Conservation (phyloP, 305 asterid genomes). For the Ilex paraguariensis region DNA sequence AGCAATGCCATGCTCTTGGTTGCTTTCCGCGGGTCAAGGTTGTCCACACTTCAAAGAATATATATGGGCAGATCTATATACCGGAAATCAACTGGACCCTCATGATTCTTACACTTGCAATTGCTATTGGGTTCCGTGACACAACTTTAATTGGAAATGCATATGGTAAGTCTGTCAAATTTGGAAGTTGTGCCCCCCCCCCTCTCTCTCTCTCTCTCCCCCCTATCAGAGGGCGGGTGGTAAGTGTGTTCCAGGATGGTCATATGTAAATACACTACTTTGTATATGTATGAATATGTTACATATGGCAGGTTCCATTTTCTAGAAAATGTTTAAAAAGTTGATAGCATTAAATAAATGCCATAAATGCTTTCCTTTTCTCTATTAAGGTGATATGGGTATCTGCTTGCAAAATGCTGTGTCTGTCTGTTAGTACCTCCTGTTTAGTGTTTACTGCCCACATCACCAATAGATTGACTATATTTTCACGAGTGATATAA, state of each 20-base stretch:
- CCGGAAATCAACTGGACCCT: constrained; percentile 86
- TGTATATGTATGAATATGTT: too few relatives aligned
- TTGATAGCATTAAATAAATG: too few relatives aligned
- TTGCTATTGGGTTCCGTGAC: constrained; percentile 64
- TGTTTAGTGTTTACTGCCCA: too few relatives aligned
- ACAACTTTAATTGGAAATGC: constrained; percentile 71
- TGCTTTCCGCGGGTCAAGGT: constrained; percentile 81
- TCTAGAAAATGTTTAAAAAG: too few relatives aligned
- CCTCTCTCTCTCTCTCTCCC: constrained; percentile 6
- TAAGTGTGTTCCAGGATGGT: neutral
- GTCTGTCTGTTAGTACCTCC: too few relatives aligned
- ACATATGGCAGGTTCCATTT: too few relatives aligned
- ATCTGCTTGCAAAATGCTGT: too few relatives aligned
- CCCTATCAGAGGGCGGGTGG: neutral
- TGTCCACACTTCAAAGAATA: constrained; percentile 79
- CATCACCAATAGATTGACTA: too few relatives aligned
- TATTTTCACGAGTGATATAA: too few relatives aligned
- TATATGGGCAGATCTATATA: constrained; percentile 69
- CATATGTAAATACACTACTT: too few relatives aligned
- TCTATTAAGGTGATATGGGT: too few relatives aligned
- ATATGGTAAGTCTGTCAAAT: constrained; percentile 55
- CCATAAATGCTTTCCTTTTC: too few relatives aligned
- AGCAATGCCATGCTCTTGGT: constrained; percentile 61
- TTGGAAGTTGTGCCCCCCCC: neutral
- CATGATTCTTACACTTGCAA: constrained; percentile 75